Evolutionary conservation across 805 yeast genomes (phyloP).

Genomic region (Ogataea neopini): DNA sequence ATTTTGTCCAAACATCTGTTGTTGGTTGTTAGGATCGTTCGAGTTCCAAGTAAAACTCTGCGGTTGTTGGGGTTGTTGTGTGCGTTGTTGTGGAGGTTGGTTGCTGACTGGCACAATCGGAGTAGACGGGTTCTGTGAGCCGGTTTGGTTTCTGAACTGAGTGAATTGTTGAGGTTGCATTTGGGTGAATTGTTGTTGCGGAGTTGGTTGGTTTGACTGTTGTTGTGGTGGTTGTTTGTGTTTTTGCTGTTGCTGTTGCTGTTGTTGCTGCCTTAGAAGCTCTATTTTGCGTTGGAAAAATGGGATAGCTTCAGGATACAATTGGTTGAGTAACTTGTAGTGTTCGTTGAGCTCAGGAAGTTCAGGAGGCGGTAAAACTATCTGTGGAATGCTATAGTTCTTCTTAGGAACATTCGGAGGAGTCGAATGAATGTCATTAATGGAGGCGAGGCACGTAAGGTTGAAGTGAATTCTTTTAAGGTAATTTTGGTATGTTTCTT

Average conservation of each 20-base stretch:
- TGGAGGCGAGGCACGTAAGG: constrained; percentile 38
- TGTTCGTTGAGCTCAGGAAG: constrained; percentile 52
- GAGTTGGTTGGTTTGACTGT: constrained; percentile 15
- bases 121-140: constrained; percentile 14
- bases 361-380: constrained; percentile 55
- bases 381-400: constrained; percentile 42
- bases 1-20: constrained; percentile 21
- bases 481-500: constrained; percentile 35
- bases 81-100: not conserved
- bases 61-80: not conserved
- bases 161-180: constrained; percentile 10
- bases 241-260: constrained; percentile 17
- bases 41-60: constrained; percentile 17
- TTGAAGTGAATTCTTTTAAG: constrained; percentile 39
- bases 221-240: constrained; percentile 10
- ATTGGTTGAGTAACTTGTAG: constrained; percentile 39
- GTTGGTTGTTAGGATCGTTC: constrained; percentile 26
- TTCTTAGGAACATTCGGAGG: constrained; percentile 30
- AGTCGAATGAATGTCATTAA: constrained; percentile 37
- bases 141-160: constrained; percentile 20
- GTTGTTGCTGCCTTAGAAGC: constrained; percentile 30
- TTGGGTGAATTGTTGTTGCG: constrained; percentile 17
- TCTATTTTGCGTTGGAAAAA: constrained; percentile 32
- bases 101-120: constrained; percentile 7
- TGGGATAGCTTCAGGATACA: constrained; percentile 52